Evolutionary conservation across 108 stramenopile species (phyloP), one percentile per base, ranked within the genome.

Genomic region (Chaetoceros tenuissimus): DNA sequence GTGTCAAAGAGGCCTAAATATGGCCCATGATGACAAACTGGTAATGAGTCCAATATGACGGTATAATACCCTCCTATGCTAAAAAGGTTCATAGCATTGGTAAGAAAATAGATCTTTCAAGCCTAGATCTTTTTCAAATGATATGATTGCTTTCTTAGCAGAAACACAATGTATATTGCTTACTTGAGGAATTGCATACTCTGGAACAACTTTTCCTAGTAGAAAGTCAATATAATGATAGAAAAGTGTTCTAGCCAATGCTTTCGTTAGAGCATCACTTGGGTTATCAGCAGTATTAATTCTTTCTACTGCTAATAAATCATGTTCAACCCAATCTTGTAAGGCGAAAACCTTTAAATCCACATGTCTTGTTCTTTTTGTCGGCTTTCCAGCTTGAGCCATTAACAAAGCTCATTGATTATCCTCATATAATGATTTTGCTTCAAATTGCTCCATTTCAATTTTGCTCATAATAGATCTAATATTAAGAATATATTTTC

Each of bases 341-440:
- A 71, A n/a, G n/a, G 57, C 63, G 40, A 59, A 64, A 50, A 61
- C 50, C n/a, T 59, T 43, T 26, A 75, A 66, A 46, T 75, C 68
- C n/a, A 75, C 48, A 30, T 75, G 73, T 5, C 64, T 23, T 16
- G 68, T 55, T 0, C 66, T 30, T 28, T 31, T 53, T 16, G 71
- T 77, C 22, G 67, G 71, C 57, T 60, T 40, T n/a, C 45, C 47
- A 29, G 67, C 46, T 28, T 73, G 69, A n/a, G 63, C 67, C 50
- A 75, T 50, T 3, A 26, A 18, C 46, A 57, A 21, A 16, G 60
- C 53, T 22, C 56, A 63, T 17, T 46, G 22, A 55, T 74, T 74
- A 47, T 67, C 72, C 21, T 46, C 72, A 25, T 51, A 30, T 21
- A 68, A 46, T 23, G 26, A 43, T 55, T 46, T 68, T 24, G 67